Evolutionary conservation across 106 monocot species (phyloP), one percentile per base, ranked within the genome.

Genomic region (Acorus calamus): DNA sequence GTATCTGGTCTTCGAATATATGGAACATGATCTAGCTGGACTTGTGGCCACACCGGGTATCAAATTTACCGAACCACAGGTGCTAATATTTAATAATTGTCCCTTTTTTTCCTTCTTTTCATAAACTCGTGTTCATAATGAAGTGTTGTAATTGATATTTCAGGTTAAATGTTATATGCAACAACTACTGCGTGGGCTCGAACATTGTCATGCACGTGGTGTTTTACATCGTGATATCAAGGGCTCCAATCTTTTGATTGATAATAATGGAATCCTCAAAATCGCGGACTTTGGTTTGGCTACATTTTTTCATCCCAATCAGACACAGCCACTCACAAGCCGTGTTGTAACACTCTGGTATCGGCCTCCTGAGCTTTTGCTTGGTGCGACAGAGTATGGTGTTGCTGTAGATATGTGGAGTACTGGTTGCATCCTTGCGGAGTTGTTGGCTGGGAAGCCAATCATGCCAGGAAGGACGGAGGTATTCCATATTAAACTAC

Each of bases 391-490:
- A 53, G 75, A 83, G 14, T 83, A 87, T 59, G 83, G 77, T 47
- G 76, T 77, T 12, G 53, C 79, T 12, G 86, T 87, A 46, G 86
- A 87, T 72, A 43, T 87, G 54, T 83, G 86, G 86, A 86, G 86
- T 68, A 66, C 79, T 50, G 86, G 86, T 49, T 87, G 86, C 58
- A 83, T 87, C 44, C 77, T 87, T 70, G 86, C 86, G 2, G 86
- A 87, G 44, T 63, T 87, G 61, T 71, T 83, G 70, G 66, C 79
- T 14, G 83, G 83, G 66, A 87, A 69, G 69, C 86, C 86, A 14
- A 83, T 87, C 68, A 87, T 87, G 86, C 79, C 86, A 7, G 86
- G 86, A 71, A 62, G 83, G 74, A 83, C 83, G 5, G 86, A 87
- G 86, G 86, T 87, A 77, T 44, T 6, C n/a, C 56, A 9, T 11